phyloP scores from a whole-genome alignment of 768 basidiomycete species.

The Nidularia pulvinata region DNA sequence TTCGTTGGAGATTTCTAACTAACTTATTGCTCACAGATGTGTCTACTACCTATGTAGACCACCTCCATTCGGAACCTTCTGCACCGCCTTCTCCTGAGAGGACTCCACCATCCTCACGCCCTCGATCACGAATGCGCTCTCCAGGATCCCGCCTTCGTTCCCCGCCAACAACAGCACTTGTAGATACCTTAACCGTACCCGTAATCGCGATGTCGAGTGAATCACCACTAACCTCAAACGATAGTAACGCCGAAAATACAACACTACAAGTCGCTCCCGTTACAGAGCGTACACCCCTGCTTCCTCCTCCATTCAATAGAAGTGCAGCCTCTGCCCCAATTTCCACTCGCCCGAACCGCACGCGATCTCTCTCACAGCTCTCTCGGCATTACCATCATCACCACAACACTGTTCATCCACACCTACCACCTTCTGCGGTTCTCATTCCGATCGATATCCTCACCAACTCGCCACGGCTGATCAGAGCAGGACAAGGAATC shows the following conservation, averaged over 20 bases:
- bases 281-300: too few relatives aligned
- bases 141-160: background rate
- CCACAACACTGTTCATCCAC: background rate
- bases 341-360: too few relatives aligned
- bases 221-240: background rate
- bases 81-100: slow-evolving; percentile 34
- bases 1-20: background rate
- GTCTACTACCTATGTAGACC: slow-evolving; percentile 76
- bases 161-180: too few relatives aligned
- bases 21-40: slow-evolving; percentile 41
- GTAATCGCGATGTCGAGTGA: too few relatives aligned
- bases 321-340: too few relatives aligned
- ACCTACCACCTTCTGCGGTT: background rate
- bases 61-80: slow-evolving; percentile 63
- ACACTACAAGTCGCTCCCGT: too few relatives aligned
- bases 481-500: background rate
- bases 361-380: too few relatives aligned
- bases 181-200: too few relatives aligned
- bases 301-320: slow-evolving; percentile 1
- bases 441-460: slow-evolving; percentile 1
- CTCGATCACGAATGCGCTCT: slow-evolving; percentile 9
- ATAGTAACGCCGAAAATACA: too few relatives aligned
- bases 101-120: slow-evolving; percentile 14
- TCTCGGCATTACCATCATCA: background rate
- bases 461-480: background rate